Conservation (phyloP, 306 rosid genomes). For the Hippophae tibetana region DNA sequence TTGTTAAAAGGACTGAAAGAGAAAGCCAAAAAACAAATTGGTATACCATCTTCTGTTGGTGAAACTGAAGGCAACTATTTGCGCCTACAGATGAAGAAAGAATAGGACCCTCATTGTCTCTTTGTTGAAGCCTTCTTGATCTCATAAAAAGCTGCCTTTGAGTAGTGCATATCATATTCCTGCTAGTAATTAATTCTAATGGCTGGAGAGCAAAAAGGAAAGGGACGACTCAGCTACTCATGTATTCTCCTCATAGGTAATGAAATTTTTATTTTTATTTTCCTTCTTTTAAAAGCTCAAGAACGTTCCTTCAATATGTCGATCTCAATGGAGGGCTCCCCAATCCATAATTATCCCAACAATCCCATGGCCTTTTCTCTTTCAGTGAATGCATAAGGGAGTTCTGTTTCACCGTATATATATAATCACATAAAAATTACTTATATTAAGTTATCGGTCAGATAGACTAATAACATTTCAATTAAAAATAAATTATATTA, state of each 20-base stretch:
- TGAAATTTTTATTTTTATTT: neutral
- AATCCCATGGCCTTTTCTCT: too few relatives aligned
- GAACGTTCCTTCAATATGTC: neutral
- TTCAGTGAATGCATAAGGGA: too few relatives aligned
- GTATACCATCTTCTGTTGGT: too few relatives aligned
- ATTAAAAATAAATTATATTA: too few relatives aligned
- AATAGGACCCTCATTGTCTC: conserved; percentile 11
- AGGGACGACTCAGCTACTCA: conserved; percentile 40
- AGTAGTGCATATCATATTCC: neutral
- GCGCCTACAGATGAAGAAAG: conserved; percentile 1
- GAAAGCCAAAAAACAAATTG: neutral
- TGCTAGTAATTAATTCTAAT: conserved; percentile 9
- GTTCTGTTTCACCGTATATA: too few relatives aligned
- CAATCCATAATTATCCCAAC: too few relatives aligned
- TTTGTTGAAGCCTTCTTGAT: conserved; percentile 12
- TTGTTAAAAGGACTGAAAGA: too few relatives aligned
- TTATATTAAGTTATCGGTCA: too few relatives aligned
- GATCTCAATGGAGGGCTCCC: neutral
- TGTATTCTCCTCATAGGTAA: conserved; percentile 88
- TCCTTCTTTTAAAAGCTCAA: neutral
- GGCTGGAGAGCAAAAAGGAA: conserved; percentile 39
- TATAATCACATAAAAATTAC: too few relatives aligned
- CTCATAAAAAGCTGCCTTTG: conserved; percentile 3
- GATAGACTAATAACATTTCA: too few relatives aligned
- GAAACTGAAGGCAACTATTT: too few relatives aligned